Evolutionary conservation across 768 basidiomycete species (phyloP), one percentile per base, ranked within the genome.

Genomic region (Lactifluus echinatus): DNA sequence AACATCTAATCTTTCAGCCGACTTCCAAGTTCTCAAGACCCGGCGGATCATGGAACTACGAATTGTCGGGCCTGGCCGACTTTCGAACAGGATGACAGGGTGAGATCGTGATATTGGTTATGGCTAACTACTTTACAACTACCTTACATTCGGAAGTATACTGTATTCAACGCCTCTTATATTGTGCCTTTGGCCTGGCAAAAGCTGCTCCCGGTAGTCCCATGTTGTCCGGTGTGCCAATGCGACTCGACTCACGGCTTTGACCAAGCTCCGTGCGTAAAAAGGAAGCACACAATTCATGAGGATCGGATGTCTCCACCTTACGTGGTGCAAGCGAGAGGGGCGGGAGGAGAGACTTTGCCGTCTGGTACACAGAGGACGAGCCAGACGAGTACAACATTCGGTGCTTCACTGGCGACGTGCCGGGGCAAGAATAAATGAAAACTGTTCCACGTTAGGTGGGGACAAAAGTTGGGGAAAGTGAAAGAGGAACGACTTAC

Each of bases 351-450:
- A 85, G 66, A 4, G 70, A 71, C 59, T 83, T 83, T 31, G 79
- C 82, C 8, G 78, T 71, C 50, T 76, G 74, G 64, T 80, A 85
- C 7, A 85, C 76, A 19, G 78, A 69, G 10, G 75, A 64, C 11
- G 80, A 80, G 8, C 82, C 84, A 2, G 86, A 84, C 0, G 92
- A 90, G 71, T 94, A 95, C 34, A 96, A 67, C 89, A 98, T 93
- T 43, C 93, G 80, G 59, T 84, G 76, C 66, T 90, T 91, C 71
- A 96, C 78, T 1, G 89, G 87, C 6, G 88, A 90, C 14, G 71
- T 66, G 3, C 84, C 78, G 0, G 94, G 94, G 68, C 94, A 98
- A 19, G 87, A 88, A 71, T 97, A 98, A 55, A 96, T 88, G 71
- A 93, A 93, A 49, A 89, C 87, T 92, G 60, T 7, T n/a, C 29